phyloP scores from a whole-genome alignment of 2,329 filamentous ascomycete species.

The Aspergillus udagawae region DNA sequence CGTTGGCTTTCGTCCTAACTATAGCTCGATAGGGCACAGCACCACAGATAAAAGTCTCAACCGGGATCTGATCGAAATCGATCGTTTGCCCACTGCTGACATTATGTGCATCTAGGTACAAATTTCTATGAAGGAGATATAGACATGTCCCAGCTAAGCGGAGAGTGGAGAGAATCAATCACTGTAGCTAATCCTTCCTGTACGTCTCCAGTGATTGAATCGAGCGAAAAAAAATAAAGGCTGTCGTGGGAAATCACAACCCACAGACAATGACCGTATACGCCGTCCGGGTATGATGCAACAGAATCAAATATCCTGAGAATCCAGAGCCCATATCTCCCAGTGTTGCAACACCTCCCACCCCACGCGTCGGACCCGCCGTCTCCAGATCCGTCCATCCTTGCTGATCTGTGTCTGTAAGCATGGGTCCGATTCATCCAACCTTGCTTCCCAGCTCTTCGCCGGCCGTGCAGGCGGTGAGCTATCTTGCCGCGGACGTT shows the following conservation, averaged over 20 bases:
- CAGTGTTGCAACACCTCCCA: constrained; percentile 41
- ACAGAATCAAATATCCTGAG: constrained; percentile 30
- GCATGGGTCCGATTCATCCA: constrained; percentile 8
- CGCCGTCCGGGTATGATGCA: neutral
- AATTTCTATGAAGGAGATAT: neutral
- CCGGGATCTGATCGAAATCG: neutral
- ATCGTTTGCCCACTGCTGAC: too few species aligned
- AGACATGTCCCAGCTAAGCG: neutral
- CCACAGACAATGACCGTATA: neutral
- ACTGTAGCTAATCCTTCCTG: neutral
- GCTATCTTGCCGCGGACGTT: constrained; percentile 16
- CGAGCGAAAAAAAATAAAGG: neutral
- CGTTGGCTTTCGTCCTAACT: too few species aligned
- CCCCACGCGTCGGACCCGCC: constrained; percentile 32
- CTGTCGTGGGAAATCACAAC: neutral
- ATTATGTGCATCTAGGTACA: neutral
- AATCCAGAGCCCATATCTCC: constrained; percentile 44
- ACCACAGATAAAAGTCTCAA: neutral
- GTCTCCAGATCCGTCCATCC: constrained; percentile 26
- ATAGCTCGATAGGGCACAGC: too few species aligned
- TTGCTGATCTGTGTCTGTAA: constrained; percentile 4
- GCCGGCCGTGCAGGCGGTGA: neutral
- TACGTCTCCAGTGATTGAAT: neutral
- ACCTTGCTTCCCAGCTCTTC: neutral
- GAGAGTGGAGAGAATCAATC: neutral